Conservation (phyloP, 1,284 basidiomycete genomes). For the Polyporus tsugae region DNA sequence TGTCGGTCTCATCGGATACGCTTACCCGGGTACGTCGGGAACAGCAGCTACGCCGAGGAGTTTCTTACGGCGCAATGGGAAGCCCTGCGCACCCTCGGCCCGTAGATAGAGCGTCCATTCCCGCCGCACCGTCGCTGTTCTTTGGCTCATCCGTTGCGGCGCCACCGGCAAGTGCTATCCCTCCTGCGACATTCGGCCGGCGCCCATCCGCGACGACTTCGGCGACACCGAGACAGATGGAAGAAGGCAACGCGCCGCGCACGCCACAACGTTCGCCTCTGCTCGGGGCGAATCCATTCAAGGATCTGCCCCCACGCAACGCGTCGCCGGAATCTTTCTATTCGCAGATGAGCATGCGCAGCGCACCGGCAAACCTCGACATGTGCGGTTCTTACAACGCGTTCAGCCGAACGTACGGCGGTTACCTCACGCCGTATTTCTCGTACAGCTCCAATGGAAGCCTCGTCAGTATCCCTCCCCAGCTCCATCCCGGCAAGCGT, state of each 20-base stretch:
- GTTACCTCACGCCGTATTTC: constrained; percentile 18
- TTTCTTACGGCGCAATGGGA: constrained; percentile 32
- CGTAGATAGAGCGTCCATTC: constrained; percentile 4
- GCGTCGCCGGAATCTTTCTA: constrained; percentile 33
- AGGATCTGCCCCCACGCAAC: constrained; percentile 31
- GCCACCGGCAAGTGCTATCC: not conserved
- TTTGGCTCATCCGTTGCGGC: not conserved
- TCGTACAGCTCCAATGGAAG: constrained; percentile 9
- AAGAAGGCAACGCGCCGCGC: not conserved
- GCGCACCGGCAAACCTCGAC: constrained; percentile 16
- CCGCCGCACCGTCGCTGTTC: not conserved
- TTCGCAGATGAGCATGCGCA: constrained; percentile 25
- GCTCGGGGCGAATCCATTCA: constrained; percentile 35
- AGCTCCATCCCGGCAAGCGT: constrained; percentile 7
- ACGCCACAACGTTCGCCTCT: constrained; percentile 22
- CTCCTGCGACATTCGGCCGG: not conserved
- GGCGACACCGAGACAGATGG: not conserved
- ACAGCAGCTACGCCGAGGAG: constrained; percentile 8
- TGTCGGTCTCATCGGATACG: not conserved
- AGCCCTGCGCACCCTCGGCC: constrained; percentile 11
- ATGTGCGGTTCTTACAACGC: constrained; percentile 8
- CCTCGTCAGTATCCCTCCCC: constrained; percentile 18
- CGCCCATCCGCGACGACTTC: not conserved
- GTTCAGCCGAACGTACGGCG: constrained; percentile 16
- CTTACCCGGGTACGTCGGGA: not conserved